These are phyloP conservation scores for Phytophthora tentaculata DNA, from an alignment of 352 stramenopile genomes.

Conservation along the genomic window DNA sequence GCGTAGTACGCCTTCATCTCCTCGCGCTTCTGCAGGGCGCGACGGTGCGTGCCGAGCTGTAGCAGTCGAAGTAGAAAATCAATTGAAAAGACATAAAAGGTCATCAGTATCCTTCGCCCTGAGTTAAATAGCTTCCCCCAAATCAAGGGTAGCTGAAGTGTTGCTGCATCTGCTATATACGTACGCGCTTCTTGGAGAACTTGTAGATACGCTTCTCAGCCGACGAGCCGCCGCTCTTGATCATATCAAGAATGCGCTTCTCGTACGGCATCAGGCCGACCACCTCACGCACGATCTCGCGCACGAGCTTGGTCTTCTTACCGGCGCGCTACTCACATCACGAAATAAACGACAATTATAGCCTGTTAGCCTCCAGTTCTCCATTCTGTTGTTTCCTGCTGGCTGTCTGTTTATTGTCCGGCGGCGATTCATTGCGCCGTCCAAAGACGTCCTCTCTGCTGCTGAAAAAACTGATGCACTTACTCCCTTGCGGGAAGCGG, in stretches of 20 bases:
- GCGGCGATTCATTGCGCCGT: neutral
- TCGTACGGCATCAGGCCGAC: constrained; percentile 99
- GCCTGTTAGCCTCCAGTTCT: constrained; percentile 16
- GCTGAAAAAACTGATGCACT: constrained; percentile 40
- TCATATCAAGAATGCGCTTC: constrained; percentile 99
- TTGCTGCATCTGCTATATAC: constrained; percentile 30
- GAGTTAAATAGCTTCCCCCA: neutral
- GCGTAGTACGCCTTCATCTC: constrained; percentile 99
- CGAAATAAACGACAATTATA: constrained; percentile 13
- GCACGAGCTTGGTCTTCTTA: constrained; percentile 96
- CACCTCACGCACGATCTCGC: constrained; percentile 97
- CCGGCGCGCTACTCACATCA: constrained; percentile 64
- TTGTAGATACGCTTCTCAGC: constrained; percentile 99
- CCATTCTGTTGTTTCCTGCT: neutral
- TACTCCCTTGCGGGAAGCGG: constrained; percentile 92
- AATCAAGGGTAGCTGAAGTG: neutral
- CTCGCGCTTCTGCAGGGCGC: constrained; percentile 98
- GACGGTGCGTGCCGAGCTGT: constrained; percentile 98
- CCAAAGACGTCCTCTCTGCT: neutral
- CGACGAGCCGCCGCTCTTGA: constrained; percentile 97
- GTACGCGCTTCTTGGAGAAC: constrained; percentile 97
- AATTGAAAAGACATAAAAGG: constrained; percentile 1
- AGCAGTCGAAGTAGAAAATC: constrained; percentile 5
- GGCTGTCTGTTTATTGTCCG: constrained; percentile 5
- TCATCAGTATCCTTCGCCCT: constrained; percentile 26